Base-by-base conservation (phyloP, 306 rosid genomes). In the Cicer arietinum region DNA sequence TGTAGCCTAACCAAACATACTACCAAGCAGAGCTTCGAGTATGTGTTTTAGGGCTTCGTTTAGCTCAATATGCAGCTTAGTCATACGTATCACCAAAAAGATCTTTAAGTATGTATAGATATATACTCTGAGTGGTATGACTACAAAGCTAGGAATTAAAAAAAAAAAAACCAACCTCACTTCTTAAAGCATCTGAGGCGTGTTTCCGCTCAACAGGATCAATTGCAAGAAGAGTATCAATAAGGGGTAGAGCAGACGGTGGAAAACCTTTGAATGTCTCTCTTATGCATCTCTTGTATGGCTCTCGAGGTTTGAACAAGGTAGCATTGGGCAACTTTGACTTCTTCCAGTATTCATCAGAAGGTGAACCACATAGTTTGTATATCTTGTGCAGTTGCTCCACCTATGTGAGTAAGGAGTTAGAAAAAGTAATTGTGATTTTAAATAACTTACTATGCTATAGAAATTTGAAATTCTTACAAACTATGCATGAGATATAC, bases 381-480 rank as follows among this genome's bases (percentile, higher is more conserved):
- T 87, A 94, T 87, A 94, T 94, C 88, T 91, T 94, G 76, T 94
- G 98, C 58, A 94, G 84, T 77, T 94, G 98, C 86, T 94, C 98
- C 76, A 94, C 98, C 98, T 94, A 71, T 8, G 47, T 8, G 72
- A 73, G 75, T 57, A 78, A 71, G 44, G 77, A 59, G 12, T 57
- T n/a, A 13, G 50, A 79, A 58, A 80, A 72, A 66, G 16, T 22
- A 74, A 42, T 44, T 41, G 54, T 17, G 68, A 37, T 76, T 44
- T 45, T 57, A 56, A 71, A 65, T 63, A 58, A 42, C 43, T 63
- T 42, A 41, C 44, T 40, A 64, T 37, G 64, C 35, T 48, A 46
- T 39, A 67, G 13, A 69, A 75, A 50, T 14, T 50, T 69, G 46
- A 53, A 76, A 72, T 37, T 64, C 45, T 53, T 46, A 30, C 16